Evolutionary conservation across 2,329 filamentous ascomycete genomes (phyloP).

Genomic region (Penicillium janthinellum): DNA sequence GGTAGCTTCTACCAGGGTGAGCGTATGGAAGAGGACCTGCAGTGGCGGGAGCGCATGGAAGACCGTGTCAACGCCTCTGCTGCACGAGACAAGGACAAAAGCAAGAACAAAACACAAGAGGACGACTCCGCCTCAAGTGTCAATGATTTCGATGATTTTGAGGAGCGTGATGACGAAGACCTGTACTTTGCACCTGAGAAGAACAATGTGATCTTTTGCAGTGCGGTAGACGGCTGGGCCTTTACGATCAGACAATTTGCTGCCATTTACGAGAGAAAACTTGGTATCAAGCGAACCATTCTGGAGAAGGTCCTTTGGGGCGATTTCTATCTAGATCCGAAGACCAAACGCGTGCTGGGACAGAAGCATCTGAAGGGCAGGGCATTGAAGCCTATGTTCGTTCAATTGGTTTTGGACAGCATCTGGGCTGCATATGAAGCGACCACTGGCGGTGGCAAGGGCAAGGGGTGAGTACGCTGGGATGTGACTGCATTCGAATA

Average conservation of each 20-base stretch:
- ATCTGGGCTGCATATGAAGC: conserved; percentile 96
- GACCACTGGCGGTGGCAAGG: conserved; percentile 77
- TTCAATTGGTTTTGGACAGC: conserved; percentile 91
- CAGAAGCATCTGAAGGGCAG: conserved; percentile 92
- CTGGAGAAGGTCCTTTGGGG: conserved; percentile 97
- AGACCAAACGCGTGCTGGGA: conserved; percentile 89
- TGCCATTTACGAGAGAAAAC: conserved; percentile 89
- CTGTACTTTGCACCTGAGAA: conserved; percentile 98
- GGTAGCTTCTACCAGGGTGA: conserved; percentile 98
- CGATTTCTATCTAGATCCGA: conserved; percentile 93
- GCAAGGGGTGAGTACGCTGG: conserved; percentile 65
- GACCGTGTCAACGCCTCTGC: conserved; percentile 74
- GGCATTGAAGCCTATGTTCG: conserved; percentile 92
- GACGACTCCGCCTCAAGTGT: conserved; percentile 54
- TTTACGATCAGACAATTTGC: conserved; percentile 97
- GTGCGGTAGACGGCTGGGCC: conserved; percentile 97
- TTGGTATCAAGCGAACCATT: conserved; percentile 84
- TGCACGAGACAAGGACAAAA: conserved; percentile 58
- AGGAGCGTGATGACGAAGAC: conserved; percentile 93
- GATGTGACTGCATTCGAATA: neutral
- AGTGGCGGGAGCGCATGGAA: conserved; percentile 93
- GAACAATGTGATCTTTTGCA: conserved; percentile 98
- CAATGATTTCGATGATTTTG: conserved; percentile 63
- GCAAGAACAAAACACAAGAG: conserved; percentile 39
- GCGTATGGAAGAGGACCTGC: conserved; percentile 95